Base-by-base conservation (phyloP, 768 basidiomycete genomes). In the Lactifluus volemus region DNA sequence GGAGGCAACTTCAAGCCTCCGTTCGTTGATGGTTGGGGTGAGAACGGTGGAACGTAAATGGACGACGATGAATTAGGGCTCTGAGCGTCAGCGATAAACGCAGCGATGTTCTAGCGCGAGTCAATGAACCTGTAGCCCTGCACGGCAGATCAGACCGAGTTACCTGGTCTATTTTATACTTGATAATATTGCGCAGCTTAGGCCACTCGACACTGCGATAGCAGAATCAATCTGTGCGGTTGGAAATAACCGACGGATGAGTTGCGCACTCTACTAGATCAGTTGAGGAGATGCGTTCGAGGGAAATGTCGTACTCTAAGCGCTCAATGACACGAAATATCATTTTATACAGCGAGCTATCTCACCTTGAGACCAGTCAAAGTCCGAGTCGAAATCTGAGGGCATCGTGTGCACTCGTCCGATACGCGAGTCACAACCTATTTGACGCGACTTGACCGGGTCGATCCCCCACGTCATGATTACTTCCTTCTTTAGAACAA, bases 1-100 rank as follows among this genome's bases (percentile, higher is more conserved):
- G 92, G 88, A 12, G 89, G 82, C 12, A 88, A 71, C 68, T 81
- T 86, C 34, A 86, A 75, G 42, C 87, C 88, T 9, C 84, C 89
- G 15, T 75, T 74, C 30, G 69, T 72, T 34, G 69, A 68, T 4
- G 67, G 68, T 48, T 70, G 77, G 34, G 78, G 77, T 39, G 64
- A 65, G 29, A 65, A 66, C 4, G 68, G 70, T 67, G 78, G 76
- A 49, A 75, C 73, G 56, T 80, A 79, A 21, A 77, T 70, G 4
- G 71, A 71, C 14, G 71, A 71, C 14, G 79, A 76, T 9, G 59
- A 63, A 15, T 63, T 64, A 42, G 60, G 63, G 21, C 58, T 67
- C 52, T 67, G 67, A n/a, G 71, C 49, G 34, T 75, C 68, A 19
- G 68, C 63, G n/a, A 74, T 59, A 53, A 68, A 75, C 5, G 70